Evolutionary conservation across 768 basidiomycete genomes (phyloP).

Genomic region (Tylopilus rubrobrunneus): DNA sequence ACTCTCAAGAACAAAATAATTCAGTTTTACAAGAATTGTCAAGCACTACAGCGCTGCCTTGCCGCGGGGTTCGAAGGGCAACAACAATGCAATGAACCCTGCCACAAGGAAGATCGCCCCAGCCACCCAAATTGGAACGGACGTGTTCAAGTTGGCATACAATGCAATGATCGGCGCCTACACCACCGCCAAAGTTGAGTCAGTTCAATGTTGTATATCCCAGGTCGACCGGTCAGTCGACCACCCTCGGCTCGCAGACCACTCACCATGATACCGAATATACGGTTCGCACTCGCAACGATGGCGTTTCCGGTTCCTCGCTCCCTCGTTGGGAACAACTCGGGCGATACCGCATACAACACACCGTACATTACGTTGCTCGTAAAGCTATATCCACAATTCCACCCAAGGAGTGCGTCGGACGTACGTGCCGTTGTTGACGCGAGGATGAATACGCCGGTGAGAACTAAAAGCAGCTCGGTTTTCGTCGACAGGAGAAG

Average conservation of each 20-base stretch:
- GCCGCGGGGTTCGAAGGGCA: slow-evolving; percentile 57
- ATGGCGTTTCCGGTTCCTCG: slow-evolving; percentile 57
- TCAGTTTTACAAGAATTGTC: neutral
- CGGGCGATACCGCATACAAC: slow-evolving; percentile 41
- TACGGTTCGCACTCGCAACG: slow-evolving; percentile 47
- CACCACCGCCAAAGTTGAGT: neutral
- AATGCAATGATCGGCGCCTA: slow-evolving; percentile 50
- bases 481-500: neutral
- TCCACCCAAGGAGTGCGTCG: slow-evolving; percentile 52
- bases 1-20: neutral
- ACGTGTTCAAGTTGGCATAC: slow-evolving; percentile 43
- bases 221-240: neutral
- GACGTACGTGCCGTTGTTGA: slow-evolving; percentile 54
- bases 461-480: slow-evolving; percentile 33
- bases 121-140: slow-evolving; percentile 53
- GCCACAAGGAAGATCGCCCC: slow-evolving; percentile 50
- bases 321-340: slow-evolving; percentile 51
- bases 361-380: slow-evolving; percentile 57
- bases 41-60: slow-evolving; percentile 43
- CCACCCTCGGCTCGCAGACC: too few species aligned
- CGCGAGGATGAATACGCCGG: slow-evolving; percentile 55
- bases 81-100: slow-evolving; percentile 43
- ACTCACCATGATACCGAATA: slow-evolving; percentile 58
- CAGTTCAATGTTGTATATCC: neutral
- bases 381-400: slow-evolving; percentile 55